Evolutionary conservation across 441 rosid species (phyloP).

Genomic region (Bruguiera hainesii): DNA sequence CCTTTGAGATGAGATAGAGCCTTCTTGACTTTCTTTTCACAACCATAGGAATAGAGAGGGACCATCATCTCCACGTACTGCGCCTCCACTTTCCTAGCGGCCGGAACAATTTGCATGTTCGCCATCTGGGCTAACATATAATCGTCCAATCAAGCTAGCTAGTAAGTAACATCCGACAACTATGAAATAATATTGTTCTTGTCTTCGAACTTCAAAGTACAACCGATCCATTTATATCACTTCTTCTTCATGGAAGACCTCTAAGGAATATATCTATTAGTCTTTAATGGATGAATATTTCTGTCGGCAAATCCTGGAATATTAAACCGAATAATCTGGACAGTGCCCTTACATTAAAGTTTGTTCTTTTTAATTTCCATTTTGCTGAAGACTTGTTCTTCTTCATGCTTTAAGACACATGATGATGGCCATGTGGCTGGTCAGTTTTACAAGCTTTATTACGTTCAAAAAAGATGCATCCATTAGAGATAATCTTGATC

Average conservation of each 20-base stretch:
- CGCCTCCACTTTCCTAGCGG: slow-evolving; percentile 65
- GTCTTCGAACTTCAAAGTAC: neutral
- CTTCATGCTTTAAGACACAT: neutral
- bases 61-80: slow-evolving; percentile 89
- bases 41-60: slow-evolving; percentile 81
- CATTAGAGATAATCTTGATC: neutral
- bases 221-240: neutral
- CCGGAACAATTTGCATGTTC: slow-evolving; percentile 62
- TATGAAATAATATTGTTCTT: neutral
- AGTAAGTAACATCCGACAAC: neutral
- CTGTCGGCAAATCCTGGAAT: neutral
- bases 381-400: neutral
- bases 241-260: too few relatives aligned
- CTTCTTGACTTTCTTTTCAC: slow-evolving; percentile 72
- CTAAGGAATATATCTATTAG: too few relatives aligned
- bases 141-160: neutral
- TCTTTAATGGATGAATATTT: neutral
- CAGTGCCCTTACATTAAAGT: neutral
- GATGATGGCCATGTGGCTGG: neutral
- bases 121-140: slow-evolving; percentile 31
- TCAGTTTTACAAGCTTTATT: neutral
- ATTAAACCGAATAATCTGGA: neutral
- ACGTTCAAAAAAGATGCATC: neutral
- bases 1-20: slow-evolving; percentile 74
- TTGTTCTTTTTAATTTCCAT: neutral